Evolutionary conservation across 73 alveolate species (phyloP).

Genomic region (Durusdinium trenchii): DNA sequence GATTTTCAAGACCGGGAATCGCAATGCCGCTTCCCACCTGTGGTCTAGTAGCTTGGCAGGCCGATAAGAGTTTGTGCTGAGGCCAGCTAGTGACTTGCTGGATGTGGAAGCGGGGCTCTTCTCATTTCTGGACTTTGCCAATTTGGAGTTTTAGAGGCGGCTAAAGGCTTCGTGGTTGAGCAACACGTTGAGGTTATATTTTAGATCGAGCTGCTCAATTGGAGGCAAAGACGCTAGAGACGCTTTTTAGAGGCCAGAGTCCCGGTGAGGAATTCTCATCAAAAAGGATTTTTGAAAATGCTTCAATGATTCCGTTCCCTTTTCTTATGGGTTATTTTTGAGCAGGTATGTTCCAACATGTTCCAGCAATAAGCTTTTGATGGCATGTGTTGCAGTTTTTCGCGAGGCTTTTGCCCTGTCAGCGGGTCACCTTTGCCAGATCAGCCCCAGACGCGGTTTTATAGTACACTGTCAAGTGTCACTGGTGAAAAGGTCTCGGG

Average conservation of each 20-base stretch:
- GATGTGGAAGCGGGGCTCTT: not conserved
- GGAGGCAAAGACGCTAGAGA: slow-evolving; percentile 25
- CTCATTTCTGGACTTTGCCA: too few species aligned
- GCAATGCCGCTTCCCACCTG: slow-evolving; percentile 39
- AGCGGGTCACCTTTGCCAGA: slow-evolving; percentile 48
- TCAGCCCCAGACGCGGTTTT: slow-evolving; percentile 38
- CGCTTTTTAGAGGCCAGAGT: slow-evolving; percentile 1
- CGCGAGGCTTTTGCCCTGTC: slow-evolving; percentile 29
- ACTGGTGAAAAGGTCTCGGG: not conserved
- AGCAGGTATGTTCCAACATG: not conserved
- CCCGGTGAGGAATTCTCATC: not conserved
- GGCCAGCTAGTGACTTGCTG: not conserved
- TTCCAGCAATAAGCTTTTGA: not conserved
- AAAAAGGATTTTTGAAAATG: not conserved
- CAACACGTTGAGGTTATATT: not conserved
- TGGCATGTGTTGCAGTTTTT: not conserved
- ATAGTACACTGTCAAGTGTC: slow-evolving; percentile 19
- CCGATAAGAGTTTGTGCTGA: not conserved
- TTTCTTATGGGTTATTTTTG: not conserved
- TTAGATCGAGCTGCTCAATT: slow-evolving; percentile 7
- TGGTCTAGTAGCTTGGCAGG: slow-evolving; percentile 9
- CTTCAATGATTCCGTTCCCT: not conserved
- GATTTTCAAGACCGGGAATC: slow-evolving; percentile 36
- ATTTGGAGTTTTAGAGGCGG: too few species aligned
- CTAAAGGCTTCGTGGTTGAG: not conserved